Evolutionary conservation across 2,329 filamentous ascomycete genomes (phyloP).

Genomic region (Parastagonospora nodorum): DNA sequence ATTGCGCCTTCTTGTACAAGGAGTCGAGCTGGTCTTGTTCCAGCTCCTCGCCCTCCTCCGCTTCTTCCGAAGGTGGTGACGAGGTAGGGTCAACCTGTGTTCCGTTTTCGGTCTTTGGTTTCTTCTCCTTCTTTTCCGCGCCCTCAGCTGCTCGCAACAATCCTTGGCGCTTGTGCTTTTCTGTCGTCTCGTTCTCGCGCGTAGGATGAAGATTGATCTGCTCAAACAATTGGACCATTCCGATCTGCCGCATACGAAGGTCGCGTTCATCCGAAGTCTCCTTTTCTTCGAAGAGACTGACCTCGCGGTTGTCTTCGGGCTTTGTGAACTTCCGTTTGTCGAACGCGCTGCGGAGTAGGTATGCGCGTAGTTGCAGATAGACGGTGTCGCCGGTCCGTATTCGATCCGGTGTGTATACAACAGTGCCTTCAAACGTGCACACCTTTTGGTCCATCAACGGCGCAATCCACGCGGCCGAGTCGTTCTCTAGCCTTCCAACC

Average conservation of each 20-base stretch:
- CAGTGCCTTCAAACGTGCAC: slow-evolving; percentile 83
- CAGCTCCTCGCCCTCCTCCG: slow-evolving; percentile 85
- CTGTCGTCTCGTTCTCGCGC: slow-evolving; percentile 72
- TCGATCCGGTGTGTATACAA: slow-evolving; percentile 85
- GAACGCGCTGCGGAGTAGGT: slow-evolving; percentile 75
- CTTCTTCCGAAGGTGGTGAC: slow-evolving; percentile 65
- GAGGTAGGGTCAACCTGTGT: slow-evolving; percentile 48
- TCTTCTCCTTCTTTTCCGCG: slow-evolving; percentile 70
- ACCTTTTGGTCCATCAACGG: slow-evolving; percentile 88
- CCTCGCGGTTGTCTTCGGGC: slow-evolving; percentile 71
- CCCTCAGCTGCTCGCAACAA: slow-evolving; percentile 86
- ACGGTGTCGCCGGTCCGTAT: slow-evolving; percentile 90
- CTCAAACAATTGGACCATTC: slow-evolving; percentile 84
- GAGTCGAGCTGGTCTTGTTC: slow-evolving; percentile 95
- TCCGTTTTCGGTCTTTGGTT: slow-evolving; percentile 57
- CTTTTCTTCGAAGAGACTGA: slow-evolving; percentile 78
- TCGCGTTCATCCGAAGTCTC: slow-evolving; percentile 86
- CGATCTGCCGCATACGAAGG: slow-evolving; percentile 82
- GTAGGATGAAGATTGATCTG: slow-evolving; percentile 84
- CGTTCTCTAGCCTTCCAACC: slow-evolving; percentile 83
- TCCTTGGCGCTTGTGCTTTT: slow-evolving; percentile 80
- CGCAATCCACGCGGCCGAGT: slow-evolving; percentile 89
- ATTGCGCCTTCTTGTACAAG: slow-evolving; percentile 93
- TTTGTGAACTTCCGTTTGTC: slow-evolving; percentile 65
- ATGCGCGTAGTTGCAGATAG: slow-evolving; percentile 86